Evolutionary conservation across 306 rosid genomes (phyloP), one percentile per base, ranked within the genome.

Genomic region (Calophaca sinica): DNA sequence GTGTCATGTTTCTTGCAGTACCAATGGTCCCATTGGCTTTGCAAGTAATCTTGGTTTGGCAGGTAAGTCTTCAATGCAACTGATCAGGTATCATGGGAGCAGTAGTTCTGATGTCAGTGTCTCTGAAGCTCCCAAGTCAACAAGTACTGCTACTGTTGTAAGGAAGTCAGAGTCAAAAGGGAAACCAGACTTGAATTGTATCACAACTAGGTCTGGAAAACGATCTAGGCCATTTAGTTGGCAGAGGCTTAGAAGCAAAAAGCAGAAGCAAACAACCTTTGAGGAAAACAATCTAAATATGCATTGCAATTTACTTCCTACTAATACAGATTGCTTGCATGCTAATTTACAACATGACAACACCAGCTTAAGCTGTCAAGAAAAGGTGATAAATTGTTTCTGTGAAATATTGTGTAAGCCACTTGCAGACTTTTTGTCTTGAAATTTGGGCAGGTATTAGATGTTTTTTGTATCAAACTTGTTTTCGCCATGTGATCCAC

Each of bases 171-270:
- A 66, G 52, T 79, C 62, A 50, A 75, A 80, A 59, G 77, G 68
- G 68, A 72, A 62, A 49, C 80, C 79, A 74, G 72, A 61, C 64
- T 75, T 58, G 28, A 78, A 59, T 79, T 63, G 62, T 80, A 46
- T 58, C 66, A 33, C 69, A 36, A 67, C 80, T 73, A 74, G 7
- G 72, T 80, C 57, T 38, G 68, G 84, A 72, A 94, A 91, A 87
- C 88, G 80, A 48, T 62, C 82, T 62, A 91, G 98, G 83, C 94
- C 90, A 32, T 88, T 79, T 82, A 61, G 87, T 15, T 91, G 93
- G 96, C 96, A 87, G 80, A 90, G 96, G 39, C 71, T 11, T n/a
- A 79, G 83, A 81, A 39, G 36, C 59, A 86, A 81, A 85, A 86
- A 79, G 69, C 81, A 55, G 75, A 89, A 79, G 67, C 88, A 50